Base-by-base conservation (phyloP, 148 eudicot species). In the Diospyros kaki region DNA sequence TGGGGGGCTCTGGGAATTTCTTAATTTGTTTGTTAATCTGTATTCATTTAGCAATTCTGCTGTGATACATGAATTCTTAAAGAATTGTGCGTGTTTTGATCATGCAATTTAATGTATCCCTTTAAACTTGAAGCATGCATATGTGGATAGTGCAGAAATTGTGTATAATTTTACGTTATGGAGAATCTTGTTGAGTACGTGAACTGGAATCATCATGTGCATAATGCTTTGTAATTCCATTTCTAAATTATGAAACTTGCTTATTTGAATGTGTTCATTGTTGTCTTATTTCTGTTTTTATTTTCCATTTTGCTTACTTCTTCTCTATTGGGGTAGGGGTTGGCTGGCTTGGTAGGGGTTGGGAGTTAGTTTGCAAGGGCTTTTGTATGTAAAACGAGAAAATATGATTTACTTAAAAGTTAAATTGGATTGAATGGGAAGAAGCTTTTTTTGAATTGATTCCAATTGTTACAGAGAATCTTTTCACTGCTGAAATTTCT, bases 401-500 rank as follows among this genome's bases (percentile, higher is more conserved):
- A 14, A 53, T 2, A 28, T 28, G 28, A 28, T 28, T 28, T 28
- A 28, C 28, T 28, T 28, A 0, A 28, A 28, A 28, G 28, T 28
- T 50, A 50, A 51, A 67, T 48, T 68, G 71, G 48, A 18, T 50
- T 48, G 45, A 38, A 4, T 72, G 18, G 14, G 39, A 5, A 45
- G 10, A 12, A 15, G 43, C 17, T 39, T 45, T 44, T 44, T 6
- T 72, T 72, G 44, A 71, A 43, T 54, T 58, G 66, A 28, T 58
- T 68, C 64, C 46, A 64, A 67, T 75, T 79, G 14, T 85, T 76
- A 40, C 93, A 92, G 94, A 79, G 81, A 76, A 75, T 81, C 55
- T 75, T 59, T 77, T 86, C 91, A 59, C 75, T 86, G 79, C 71
- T 88, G 74, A 86, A 86, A 75, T 68, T 83, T 58, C 70, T 89